Evolutionary conservation across 2,329 filamentous ascomycete genomes (phyloP), one percentile per base, ranked within the genome.

Genomic region (Stenocarpella maydis): DNA sequence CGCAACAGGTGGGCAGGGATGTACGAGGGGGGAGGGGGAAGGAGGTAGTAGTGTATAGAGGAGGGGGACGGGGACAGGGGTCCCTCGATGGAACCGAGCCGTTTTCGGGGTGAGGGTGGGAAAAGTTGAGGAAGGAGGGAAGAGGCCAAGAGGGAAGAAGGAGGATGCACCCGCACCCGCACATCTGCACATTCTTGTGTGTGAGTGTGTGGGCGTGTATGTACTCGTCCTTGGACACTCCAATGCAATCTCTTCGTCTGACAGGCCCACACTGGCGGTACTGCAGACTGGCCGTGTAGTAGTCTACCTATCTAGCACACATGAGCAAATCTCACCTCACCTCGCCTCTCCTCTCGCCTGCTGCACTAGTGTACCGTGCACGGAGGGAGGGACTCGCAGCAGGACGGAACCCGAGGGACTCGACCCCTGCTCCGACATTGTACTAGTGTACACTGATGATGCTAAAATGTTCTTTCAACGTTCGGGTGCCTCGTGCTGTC

Each of bases 1-100:
- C 47, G 49, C 65, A 65, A 54, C 39, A 34, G n/a, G 37, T 74
- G 76, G 80, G 78, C 78, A 79, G 76, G 77, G 75, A 75, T 76
- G 75, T 37, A 10, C 34, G 34, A 37, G 73, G 67, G 70, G 69
- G 73, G 72, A 70, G 71, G 74, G 72, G 72, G 52, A 54, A 2
- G 52, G 19, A 37, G 52, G 34, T 24, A 12, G 50, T 34, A n/a
- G n/a, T n/a, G n/a, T n/a, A n/a, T n/a, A 28, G 52, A 24, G 31
- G 72, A 65, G 34, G 34, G 34, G 34, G 12, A 2, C 2, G 34
- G 9, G 6, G 34, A 12, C 6, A 37, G 34, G 34, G 34, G 34
- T 37, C 7, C 34, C 34, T 12, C 12, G 34, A 37, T 10, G 34
- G 34, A 37, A 61, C 69, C 64, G 69, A 53, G 26, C 47, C 74